Evolutionary conservation across 805 yeast genomes (phyloP).

Genomic region (Sporopachydermia quercuum): DNA sequence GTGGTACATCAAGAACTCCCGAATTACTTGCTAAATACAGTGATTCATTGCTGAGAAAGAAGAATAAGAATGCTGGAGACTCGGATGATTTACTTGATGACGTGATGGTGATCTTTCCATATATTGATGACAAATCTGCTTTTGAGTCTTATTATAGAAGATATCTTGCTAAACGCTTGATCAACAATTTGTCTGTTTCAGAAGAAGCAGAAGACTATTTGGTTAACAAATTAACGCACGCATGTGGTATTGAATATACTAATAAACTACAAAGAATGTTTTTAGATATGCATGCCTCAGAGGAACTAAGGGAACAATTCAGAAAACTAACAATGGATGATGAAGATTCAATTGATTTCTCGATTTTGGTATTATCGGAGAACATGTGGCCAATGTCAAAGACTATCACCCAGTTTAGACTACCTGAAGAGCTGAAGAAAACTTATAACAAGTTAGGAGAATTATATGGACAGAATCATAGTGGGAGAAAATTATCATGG

Average conservation of each 20-base stretch:
- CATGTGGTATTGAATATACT: slow-evolving; percentile 85
- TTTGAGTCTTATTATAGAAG: slow-evolving; percentile 90
- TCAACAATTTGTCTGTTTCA: slow-evolving; percentile 71
- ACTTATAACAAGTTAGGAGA: slow-evolving; percentile 55
- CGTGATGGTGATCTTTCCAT: slow-evolving; percentile 74
- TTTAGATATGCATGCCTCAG: slow-evolving; percentile 77
- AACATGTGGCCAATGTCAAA: slow-evolving; percentile 75
- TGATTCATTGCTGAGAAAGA: slow-evolving; percentile 67
- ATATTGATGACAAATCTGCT: slow-evolving; percentile 85
- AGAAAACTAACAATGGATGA: slow-evolving; percentile 28
- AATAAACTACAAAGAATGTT: slow-evolving; percentile 92
- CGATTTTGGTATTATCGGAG: slow-evolving; percentile 70
- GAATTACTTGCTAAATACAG: slow-evolving; percentile 83
- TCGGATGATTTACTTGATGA: slow-evolving; percentile 70
- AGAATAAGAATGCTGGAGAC: slow-evolving; percentile 51
- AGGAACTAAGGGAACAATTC: slow-evolving; percentile 51
- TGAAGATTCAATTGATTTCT: slow-evolving; percentile 35
- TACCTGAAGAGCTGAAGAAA: slow-evolving; percentile 54
- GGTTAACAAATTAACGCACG: slow-evolving; percentile 75
- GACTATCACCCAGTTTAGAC: slow-evolving; percentile 30
- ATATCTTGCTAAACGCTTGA: slow-evolving; percentile 74
- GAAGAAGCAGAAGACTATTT: slow-evolving; percentile 71
- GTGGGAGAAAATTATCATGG: slow-evolving; percentile 87
- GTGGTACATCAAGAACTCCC: slow-evolving; percentile 58
- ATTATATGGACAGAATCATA: slow-evolving; percentile 61